phyloP scores from a whole-genome alignment of 176 grass and related monocot species.

The Oryza nivara region DNA sequence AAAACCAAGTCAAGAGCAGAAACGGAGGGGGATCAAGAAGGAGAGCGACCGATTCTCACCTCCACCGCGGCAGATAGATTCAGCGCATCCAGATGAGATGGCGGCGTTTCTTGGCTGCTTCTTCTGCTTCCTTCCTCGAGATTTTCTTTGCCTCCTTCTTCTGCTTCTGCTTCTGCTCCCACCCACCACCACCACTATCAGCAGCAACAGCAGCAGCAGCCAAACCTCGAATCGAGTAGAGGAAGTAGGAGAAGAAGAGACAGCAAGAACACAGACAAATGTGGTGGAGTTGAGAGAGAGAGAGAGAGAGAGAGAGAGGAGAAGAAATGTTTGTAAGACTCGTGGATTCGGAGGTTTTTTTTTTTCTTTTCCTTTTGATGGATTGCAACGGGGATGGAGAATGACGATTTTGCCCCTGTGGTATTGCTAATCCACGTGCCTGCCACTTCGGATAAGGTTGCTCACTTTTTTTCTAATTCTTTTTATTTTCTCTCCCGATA shows the following conservation, averaged over 20 bases:
- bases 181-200: not conserved
- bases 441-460: conserved; percentile 5
- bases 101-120: not conserved
- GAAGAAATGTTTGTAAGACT: not conserved
- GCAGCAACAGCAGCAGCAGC: not conserved
- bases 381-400: not conserved
- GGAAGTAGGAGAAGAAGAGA: not conserved
- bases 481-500: not conserved
- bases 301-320: not conserved
- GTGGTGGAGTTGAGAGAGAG: conserved; percentile 1
- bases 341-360: conserved; percentile 1
- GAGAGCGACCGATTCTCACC: conserved; percentile 10
- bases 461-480: not conserved
- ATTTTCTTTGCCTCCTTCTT: not conserved
- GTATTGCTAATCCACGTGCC: not conserved
- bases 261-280: conserved; percentile 26
- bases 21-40: not conserved
- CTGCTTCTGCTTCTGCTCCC: conserved; percentile 11
- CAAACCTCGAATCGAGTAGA: not conserved
- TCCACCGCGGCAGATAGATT: not conserved
- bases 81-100: conserved; percentile 36
- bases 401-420: not conserved
- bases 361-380: not conserved
- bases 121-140: not conserved
- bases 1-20: not conserved